Percentiles rank a stretch among this genome's conserved stretches.
Conservation (phyloP, 2,329 filamentous ascomycete species). For the Fusarium albosuccineum region DNA sequence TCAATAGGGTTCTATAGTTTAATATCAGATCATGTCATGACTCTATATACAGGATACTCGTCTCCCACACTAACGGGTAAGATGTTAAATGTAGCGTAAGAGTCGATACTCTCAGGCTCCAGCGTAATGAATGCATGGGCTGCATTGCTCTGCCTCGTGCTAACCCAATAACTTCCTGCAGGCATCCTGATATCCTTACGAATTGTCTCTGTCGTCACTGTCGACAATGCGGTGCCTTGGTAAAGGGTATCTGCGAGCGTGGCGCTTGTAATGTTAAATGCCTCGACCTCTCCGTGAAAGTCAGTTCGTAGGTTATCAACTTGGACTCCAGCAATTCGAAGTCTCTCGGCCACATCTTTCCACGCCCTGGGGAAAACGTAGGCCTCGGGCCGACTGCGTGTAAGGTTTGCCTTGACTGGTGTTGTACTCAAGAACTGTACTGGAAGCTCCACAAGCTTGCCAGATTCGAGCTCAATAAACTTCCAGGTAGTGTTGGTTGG, state of each 20-base stretch:
- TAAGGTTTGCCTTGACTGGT: conserved; percentile 44
- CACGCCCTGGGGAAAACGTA: conserved; percentile 47
- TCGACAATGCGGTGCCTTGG: conserved; percentile 42
- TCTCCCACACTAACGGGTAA: conserved; percentile 41
- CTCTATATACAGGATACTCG: conserved; percentile 48
- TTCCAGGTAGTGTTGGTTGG: conserved; percentile 44
- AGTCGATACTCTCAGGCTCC: conserved; percentile 47
- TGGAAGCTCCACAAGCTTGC: conserved; percentile 39
- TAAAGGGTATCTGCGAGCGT: conserved; percentile 31
- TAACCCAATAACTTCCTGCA: conserved; percentile 45
- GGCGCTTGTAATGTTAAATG: conserved; percentile 38
- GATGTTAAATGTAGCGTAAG: conserved; percentile 44
- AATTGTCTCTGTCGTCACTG: conserved; percentile 34
- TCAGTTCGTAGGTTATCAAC: conserved; percentile 39
- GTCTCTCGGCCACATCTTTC: conserved; percentile 41
- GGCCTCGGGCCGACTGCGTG: conserved; percentile 43
- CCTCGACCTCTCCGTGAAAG: conserved; percentile 43
- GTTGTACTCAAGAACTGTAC: conserved; percentile 45
- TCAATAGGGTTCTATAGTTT: no score
- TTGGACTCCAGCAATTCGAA: conserved; percentile 39
- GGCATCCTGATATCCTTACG: conserved; percentile 41
- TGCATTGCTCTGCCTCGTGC: conserved; percentile 44
- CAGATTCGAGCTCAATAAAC: conserved; percentile 44
- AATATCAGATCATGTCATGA: conserved; percentile 56
- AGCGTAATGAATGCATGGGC: conserved; percentile 45